phyloP scores from a whole-genome alignment of 805 yeast species.

The Monosporozyma aquatica region DNA sequence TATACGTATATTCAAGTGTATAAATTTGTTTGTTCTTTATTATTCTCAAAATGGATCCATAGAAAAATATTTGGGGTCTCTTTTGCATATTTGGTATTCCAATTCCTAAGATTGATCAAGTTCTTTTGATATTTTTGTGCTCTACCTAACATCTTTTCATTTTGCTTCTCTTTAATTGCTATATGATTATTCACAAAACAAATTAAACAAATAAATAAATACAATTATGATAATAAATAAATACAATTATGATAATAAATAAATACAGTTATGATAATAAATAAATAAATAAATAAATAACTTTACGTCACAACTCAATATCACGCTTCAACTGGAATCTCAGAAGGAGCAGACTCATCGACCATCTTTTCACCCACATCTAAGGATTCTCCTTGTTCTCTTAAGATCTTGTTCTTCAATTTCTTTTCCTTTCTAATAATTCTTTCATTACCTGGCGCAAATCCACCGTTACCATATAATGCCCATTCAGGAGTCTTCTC shows the following conservation, averaged over 20 bases:
- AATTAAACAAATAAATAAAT: no score
- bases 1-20: constrained; percentile 15
- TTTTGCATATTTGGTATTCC: constrained; percentile 15
- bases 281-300: not conserved
- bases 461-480: constrained; percentile 84
- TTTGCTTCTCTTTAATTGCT: not conserved
- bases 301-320: not conserved
- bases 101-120: constrained; percentile 12
- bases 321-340: constrained; percentile 1
- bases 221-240: no score
- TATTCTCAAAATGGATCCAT: constrained; percentile 23
- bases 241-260: no score
- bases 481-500: constrained; percentile 88
- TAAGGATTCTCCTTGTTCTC: constrained; percentile 1
- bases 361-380: no score
- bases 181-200: no score
- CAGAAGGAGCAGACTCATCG: not conserved
- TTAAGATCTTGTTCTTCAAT: constrained; percentile 16
- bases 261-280: not conserved
- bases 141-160: not conserved
- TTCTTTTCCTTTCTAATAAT: constrained; percentile 48
- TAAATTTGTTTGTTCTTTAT: constrained; percentile 12
- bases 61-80: constrained; percentile 17
- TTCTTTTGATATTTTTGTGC: constrained; percentile 4
- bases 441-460: constrained; percentile 76